Evolutionary conservation across 2,329 filamentous ascomycete species (phyloP), one percentile per base, ranked within the genome.

Genomic region (Xenoacremonium recifei): DNA sequence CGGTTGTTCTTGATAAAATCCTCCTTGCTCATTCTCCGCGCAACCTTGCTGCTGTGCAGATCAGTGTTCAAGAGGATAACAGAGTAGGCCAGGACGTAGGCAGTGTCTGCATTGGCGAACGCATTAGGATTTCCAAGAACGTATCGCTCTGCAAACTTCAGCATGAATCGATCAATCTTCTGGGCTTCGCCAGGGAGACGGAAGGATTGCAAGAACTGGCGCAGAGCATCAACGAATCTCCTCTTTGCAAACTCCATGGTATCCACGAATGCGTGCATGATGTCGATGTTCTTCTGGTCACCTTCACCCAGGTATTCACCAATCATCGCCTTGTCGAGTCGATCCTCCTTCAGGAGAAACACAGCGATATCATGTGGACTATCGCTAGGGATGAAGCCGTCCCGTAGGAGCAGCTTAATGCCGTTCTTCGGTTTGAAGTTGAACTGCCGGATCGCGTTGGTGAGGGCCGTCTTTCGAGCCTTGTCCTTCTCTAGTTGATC

Each of bases 1-100:
- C 93, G 77, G 65, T 99, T 99, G 69, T 99, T 99, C 73, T 95
- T 96, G 72, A 99, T 96, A 61, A 99, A 99, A 54, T 99, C 95
- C 49, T 96, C 87, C 51, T 90, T 90, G 19, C 85, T 95, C 93
- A 99, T 99, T 39, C 90, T 84, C 53, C 80, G 82, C 2, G 73
- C 76, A 56, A 99, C 79, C 63, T 96, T 96, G 51, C 73, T 77
- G 64, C 92, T 97, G 69, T 99, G 93, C 54, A 92, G 80, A 71
- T 99, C 93, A 2, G 91, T 96, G 64, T 99, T 99, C 38, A 99
- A 72, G 79, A 99, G 75, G 56, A 99, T 96, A 41, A 97, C 93
- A 0, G 92, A 97, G 67, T 99, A 99, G 0, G 90, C 85, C 27
- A 99, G 74, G 7, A 99, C 89, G 54, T 99, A 99, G 12, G 93